Percentiles rank a stretch among this genome's conserved stretches.
Evolutionary conservation across 495 filamentous ascomycete species (phyloP).

Genomic region (Aspergillus bertholletiae): DNA sequence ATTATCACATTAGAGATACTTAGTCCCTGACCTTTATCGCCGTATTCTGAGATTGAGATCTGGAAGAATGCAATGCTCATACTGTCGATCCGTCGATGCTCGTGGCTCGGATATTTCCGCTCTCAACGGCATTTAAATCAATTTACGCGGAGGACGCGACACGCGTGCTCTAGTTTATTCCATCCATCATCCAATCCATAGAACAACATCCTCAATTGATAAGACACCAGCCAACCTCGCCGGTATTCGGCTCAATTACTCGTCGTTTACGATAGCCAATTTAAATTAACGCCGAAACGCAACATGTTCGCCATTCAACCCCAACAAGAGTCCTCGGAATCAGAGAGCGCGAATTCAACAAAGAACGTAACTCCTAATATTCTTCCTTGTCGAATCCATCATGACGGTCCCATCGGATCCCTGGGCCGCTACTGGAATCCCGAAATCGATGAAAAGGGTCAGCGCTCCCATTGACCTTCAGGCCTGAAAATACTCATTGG

Average conservation of each 20-base stretch:
- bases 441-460: slow-evolving; percentile 39
- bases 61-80: neutral
- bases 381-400: slow-evolving; percentile 78
- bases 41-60: neutral
- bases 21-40: neutral
- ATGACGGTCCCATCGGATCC: slow-evolving; percentile 68
- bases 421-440: slow-evolving; percentile 71
- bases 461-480: neutral
- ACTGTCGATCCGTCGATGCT: neutral
- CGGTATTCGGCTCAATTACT: neutral
- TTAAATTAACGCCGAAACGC: neutral
- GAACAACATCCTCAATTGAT: neutral
- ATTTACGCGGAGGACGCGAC: neutral
- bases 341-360: slow-evolving; percentile 10
- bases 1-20: neutral
- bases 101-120: neutral
- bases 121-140: neutral
- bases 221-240: neutral
- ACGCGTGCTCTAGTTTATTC: neutral
- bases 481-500: neutral
- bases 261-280: neutral
- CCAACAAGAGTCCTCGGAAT: slow-evolving; percentile 17
- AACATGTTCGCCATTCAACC: slow-evolving; percentile 40
- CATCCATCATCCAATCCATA: neutral
- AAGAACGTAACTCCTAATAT: slow-evolving; percentile 63